phyloP scores from a whole-genome alignment of 192 early-diverging fungal species.

The Martensiomyces pterosporus region DNA sequence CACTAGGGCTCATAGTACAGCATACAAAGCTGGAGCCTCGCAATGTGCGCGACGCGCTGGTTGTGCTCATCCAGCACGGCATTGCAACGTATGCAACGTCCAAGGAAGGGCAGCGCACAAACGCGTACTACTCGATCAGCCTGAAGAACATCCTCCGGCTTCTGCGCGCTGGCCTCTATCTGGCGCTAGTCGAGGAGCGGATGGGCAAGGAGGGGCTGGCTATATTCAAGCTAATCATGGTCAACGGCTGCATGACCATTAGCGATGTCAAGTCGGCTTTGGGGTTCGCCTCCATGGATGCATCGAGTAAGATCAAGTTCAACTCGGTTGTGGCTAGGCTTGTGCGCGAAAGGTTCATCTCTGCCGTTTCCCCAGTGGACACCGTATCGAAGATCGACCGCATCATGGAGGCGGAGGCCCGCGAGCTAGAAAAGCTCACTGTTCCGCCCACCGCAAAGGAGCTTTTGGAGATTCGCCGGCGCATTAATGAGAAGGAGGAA shows the following conservation, averaged over 20 bases:
- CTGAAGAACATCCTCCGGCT: conserved; percentile 56
- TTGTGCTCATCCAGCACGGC: conserved; percentile 85
- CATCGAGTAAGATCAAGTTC: conserved; percentile 20
- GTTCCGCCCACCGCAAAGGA: conserved; percentile 62
- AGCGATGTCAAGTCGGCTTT: conserved; percentile 22
- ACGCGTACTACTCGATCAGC: conserved; percentile 67
- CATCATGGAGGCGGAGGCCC: conserved; percentile 58
- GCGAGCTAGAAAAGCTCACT: conserved; percentile 53
- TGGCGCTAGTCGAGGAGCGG: conserved; percentile 54
- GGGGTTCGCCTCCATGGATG: conserved; percentile 11
- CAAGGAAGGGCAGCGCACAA: conserved; percentile 55
- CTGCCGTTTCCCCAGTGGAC: conserved; percentile 57
- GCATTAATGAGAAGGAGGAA: conserved; percentile 46
- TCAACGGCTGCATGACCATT: conserved; percentile 36
- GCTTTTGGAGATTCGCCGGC: conserved; percentile 49
- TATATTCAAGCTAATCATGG: conserved; percentile 50
- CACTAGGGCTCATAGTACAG: conserved; percentile 53
- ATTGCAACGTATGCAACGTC: conserved; percentile 66
- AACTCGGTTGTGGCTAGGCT: conserved; percentile 39
- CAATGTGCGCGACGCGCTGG: conserved; percentile 68
- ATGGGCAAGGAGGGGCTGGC: conserved; percentile 56
- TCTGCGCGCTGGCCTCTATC: conserved; percentile 53
- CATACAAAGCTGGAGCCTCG: conserved; percentile 45
- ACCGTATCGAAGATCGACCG: conserved; percentile 58
- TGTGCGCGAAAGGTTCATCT: conserved; percentile 59